Base-by-base conservation (phyloP, 306 rosid genomes). In the Calophaca sinica region DNA sequence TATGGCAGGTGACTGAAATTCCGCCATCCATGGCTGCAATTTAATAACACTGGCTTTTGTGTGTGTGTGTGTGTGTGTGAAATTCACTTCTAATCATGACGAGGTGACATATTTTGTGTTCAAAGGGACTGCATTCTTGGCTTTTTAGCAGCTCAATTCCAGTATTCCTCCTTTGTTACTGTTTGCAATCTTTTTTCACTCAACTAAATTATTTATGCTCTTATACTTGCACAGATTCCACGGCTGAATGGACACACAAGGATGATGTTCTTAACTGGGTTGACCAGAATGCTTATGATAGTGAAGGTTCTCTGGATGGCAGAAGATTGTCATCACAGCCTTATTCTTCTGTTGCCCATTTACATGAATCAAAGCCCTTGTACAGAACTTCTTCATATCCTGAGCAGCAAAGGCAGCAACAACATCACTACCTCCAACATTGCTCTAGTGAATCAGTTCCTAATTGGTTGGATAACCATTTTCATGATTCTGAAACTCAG, bases 341-440 rank as follows among this genome's bases (percentile, higher is more conserved):
- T 20, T 86, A 88, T 79, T 86, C 88, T 53, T 73, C 70, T 75
- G 73, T 83, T 4, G 14, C 76, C 54, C 79, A 71, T 59, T 61
- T 84, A 13, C 76, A 74, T 15, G 96, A 91, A 57, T 74, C 90
- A 4, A 86, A 86, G 54, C 72, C 89, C 74, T 71, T 94, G 88
- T 86, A 87, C 81, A 87, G 98, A 86, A 85, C 97, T 11, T 89
- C 92, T 62, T 90, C 99, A 35, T 90, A 90, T 86, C 96, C 99
- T 69, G 99, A 92, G 61, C 98, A 86, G 82, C 94, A 81, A 78
- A 88, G 89, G 73, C 92, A 73, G 72, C 92, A 77, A 59, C 96
- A 83, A 44, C 86, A 74, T 33, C 85, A 75, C 42, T 72, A 61
- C 32, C 87, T 75, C 48, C 97, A 87, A 70, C 86, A 85, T 61